These are phyloP conservation scores for Pleodorina starrii DNA, from an alignment of 139 green algal genomes.

Conservation along the genomic window DNA sequence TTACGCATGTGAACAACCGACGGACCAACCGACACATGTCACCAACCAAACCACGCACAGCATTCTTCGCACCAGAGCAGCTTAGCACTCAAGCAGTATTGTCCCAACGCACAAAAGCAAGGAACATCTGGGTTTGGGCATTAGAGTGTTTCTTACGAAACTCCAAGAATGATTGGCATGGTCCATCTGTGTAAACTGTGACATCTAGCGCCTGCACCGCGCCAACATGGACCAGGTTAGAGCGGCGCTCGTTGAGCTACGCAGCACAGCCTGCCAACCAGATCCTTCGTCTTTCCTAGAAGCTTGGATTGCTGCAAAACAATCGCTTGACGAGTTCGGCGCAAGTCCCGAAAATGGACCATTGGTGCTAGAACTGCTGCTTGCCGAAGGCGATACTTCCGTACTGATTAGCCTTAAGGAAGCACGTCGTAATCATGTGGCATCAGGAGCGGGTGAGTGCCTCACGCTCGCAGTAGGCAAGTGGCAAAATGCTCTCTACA, in stretches of 20 bases:
- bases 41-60: too few relatives aligned
- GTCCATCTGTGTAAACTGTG: background rate
- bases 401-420: background rate
- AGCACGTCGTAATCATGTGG: background rate
- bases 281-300: background rate
- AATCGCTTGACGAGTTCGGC: background rate
- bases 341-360: background rate
- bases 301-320: background rate
- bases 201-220: background rate
- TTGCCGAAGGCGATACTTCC: background rate
- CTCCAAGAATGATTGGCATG: background rate
- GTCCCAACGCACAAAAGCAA: too few relatives aligned
- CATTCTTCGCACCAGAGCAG: too few relatives aligned
- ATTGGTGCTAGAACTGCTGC: slow-evolving; percentile 22
- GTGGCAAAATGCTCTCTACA: background rate
- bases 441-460: background rate
- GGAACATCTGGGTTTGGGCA: too few relatives aligned
- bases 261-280: background rate
- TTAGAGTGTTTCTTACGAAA: background rate
- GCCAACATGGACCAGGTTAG: background rate
- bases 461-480: too few relatives aligned
- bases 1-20: too few relatives aligned
- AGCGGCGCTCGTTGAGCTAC: background rate
- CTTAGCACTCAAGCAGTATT: too few relatives aligned
- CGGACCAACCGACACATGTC: too few relatives aligned